These are phyloP conservation scores for Dothiorella sarmentorum DNA, from an alignment of 2,329 filamentous ascomycete species.

Conservation along the genomic window DNA sequence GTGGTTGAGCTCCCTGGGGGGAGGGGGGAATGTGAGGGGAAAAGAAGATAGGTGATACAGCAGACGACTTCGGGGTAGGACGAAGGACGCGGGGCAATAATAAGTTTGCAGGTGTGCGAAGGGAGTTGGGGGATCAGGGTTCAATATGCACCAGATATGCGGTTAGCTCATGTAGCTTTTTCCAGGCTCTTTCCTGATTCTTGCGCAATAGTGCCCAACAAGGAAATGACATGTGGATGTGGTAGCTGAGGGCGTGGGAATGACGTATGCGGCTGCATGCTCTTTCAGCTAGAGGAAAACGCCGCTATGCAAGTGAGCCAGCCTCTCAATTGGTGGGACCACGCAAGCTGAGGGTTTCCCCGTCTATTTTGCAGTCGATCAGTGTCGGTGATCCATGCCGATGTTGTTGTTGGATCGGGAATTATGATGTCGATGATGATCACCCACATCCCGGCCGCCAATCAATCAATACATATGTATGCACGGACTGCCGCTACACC, in stretches of 20 bases:
- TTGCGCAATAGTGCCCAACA: neutral
- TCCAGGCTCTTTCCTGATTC: too few relatives aligned
- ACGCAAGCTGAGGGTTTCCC: too few relatives aligned
- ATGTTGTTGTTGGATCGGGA: neutral
- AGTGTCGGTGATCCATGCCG: neutral
- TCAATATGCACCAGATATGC: too few relatives aligned
- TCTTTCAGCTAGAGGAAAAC: too few relatives aligned
- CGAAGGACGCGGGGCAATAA: too few relatives aligned
- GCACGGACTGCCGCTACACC: neutral
- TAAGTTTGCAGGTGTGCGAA: too few relatives aligned
- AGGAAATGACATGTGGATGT: neutral
- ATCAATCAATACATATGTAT: neutral
- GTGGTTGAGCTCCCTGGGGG: neutral
- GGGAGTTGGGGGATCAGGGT: too few relatives aligned
- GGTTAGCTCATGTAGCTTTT: too few relatives aligned
- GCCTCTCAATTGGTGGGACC: too few relatives aligned
- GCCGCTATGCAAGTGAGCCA: too few relatives aligned
- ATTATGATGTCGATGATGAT: conserved; percentile 10
- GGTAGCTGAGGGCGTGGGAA: neutral
- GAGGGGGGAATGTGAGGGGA: neutral
- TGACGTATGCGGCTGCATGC: conserved; percentile 6
- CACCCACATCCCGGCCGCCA: neutral
- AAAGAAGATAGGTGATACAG: neutral
- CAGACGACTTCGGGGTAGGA: too few relatives aligned
- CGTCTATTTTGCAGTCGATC: neutral